Evolutionary conservation across 2,329 filamentous ascomycete species (phyloP).

Genomic region (Tolypocladium endophyticum): DNA sequence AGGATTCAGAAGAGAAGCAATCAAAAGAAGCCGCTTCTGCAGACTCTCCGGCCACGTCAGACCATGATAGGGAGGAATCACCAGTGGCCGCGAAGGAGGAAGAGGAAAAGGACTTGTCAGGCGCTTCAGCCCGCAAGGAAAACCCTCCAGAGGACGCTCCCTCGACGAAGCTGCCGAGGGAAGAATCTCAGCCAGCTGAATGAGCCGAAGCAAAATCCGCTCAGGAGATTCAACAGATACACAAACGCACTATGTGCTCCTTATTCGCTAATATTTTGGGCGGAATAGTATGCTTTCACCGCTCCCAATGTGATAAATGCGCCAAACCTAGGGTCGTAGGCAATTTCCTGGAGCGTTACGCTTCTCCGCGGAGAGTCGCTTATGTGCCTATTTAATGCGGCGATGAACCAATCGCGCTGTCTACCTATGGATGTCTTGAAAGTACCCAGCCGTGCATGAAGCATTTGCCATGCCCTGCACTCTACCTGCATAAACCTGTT

Average conservation of each 20-base stretch:
- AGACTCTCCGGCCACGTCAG: neutral
- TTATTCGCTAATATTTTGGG: neutral
- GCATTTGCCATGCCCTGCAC: neutral
- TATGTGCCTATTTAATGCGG: neutral
- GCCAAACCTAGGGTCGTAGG: neutral
- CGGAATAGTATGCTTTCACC: neutral
- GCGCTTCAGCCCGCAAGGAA: neutral
- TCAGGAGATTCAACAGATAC: no score
- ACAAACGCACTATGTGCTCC: neutral
- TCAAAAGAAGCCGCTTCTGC: slow-evolving; percentile 3
- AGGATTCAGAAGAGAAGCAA: neutral
- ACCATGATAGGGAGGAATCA: neutral
- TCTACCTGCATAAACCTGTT: neutral
- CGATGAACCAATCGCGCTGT: neutral
- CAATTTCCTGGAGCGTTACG: neutral
- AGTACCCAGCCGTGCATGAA: neutral
- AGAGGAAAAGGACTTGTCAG: neutral
- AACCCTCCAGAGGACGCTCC: neutral
- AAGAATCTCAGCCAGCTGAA: neutral
- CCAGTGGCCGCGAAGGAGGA: neutral
- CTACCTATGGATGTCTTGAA: neutral
- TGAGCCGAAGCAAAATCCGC: neutral
- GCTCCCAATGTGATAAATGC: neutral
- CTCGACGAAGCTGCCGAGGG: neutral
- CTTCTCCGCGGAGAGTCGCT: neutral